phyloP scores from a whole-genome alignment of 768 basidiomycete genomes.

The Rhizopogon vinicolor region DNA sequence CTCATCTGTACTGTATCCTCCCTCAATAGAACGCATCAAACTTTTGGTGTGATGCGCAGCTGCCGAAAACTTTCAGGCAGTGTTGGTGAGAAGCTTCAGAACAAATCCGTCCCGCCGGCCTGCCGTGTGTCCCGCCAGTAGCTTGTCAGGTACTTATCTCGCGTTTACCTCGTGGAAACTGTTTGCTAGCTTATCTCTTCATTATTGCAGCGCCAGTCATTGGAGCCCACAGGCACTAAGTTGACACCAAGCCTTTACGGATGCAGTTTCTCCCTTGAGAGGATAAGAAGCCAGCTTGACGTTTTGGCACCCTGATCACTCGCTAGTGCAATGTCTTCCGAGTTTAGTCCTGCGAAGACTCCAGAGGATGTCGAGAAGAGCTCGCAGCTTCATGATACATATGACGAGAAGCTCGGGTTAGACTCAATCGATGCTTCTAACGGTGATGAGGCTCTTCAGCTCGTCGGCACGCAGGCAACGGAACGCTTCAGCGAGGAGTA shows the following conservation, averaged over 20 bases:
- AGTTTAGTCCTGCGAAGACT: constrained; percentile 7
- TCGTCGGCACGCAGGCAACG: constrained; percentile 51
- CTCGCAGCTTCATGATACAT: constrained; percentile 5
- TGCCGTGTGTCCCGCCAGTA: neutral
- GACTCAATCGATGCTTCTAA: constrained; percentile 32
- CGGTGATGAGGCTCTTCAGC: constrained; percentile 57
- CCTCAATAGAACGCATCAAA: constrained; percentile 6
- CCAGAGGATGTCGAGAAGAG: constrained; percentile 12
- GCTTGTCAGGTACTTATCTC: neutral
- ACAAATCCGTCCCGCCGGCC: neutral
- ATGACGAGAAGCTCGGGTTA: constrained; percentile 30
- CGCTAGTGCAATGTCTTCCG: constrained; percentile 14
- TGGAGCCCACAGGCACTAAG: neutral
- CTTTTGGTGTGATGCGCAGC: constrained; percentile 1
- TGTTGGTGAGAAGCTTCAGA: constrained; percentile 6
- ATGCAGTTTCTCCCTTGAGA: neutral
- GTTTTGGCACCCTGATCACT: neutral
- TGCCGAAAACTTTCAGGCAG: too few species aligned
- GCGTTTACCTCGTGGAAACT: constrained; percentile 5
- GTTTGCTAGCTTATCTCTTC: constrained; percentile 13
- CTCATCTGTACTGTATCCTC: neutral
- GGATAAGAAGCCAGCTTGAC: constrained; percentile 7
- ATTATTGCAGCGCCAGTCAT: neutral
- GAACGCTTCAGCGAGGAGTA: constrained; percentile 57
- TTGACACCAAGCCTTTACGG: constrained; percentile 2